Percentiles rank a stretch among this genome's conserved stretches.
phyloP scores from a whole-genome alignment of 177 flowering plant genomes.

The Telopea speciosissima region DNA sequence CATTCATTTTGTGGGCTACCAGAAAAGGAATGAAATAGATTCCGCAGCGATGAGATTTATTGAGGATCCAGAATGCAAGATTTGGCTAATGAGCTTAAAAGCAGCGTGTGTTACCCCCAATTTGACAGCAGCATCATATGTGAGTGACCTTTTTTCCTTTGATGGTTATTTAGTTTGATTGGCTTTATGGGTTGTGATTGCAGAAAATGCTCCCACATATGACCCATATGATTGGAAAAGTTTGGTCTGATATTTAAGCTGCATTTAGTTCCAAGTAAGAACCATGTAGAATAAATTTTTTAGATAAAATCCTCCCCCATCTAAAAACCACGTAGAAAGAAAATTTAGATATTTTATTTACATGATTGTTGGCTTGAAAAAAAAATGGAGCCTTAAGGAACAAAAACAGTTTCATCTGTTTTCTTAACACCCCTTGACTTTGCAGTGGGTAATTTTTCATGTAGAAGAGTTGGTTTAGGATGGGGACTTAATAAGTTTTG shows the following conservation, averaged over 20 bases:
- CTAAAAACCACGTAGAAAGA: no score
- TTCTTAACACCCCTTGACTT: neutral
- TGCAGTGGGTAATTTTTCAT: neutral
- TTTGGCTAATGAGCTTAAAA: slow-evolving; percentile 93
- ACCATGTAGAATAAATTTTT: no score
- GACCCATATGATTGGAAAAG: no score
- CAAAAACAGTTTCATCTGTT: neutral
- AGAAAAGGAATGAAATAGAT: slow-evolving; percentile 81
- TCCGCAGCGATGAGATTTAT: slow-evolving; percentile 75
- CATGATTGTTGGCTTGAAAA: no score
- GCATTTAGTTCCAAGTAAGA: no score
- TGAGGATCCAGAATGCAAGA: slow-evolving; percentile 80
- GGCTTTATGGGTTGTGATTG: neutral
- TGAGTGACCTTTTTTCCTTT: slow-evolving; percentile 29
- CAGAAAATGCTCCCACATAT: no score
- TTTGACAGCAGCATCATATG: slow-evolving; percentile 94
- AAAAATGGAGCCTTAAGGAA: no score
- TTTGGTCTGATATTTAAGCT: no score
- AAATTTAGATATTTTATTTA: no score
- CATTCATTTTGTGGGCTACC: slow-evolving; percentile 79
- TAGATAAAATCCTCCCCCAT: no score
- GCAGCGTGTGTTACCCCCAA: slow-evolving; percentile 97
- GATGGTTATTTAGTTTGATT: neutral
- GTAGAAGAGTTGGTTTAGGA: neutral
- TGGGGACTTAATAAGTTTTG: neutral